Evolutionary conservation across 768 basidiomycete genomes (phyloP).

Genomic region (Panaeolus papilionaceus): DNA sequence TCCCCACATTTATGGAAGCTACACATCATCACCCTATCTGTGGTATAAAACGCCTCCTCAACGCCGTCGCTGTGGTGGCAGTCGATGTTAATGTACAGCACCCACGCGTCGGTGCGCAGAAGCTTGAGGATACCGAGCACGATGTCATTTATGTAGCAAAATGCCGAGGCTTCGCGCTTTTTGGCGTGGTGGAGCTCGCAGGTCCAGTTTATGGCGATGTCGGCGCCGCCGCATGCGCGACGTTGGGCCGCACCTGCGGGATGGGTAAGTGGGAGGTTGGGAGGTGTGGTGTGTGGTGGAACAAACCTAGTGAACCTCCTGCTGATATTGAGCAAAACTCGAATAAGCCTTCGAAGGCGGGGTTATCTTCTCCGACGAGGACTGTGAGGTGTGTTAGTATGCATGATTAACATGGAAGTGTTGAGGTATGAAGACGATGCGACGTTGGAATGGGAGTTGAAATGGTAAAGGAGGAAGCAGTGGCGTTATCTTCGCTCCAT

Average conservation of each 20-base stretch:
- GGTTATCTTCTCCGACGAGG: constrained; percentile 90
- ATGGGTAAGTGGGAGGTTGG: too few relatives aligned
- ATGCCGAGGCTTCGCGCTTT: constrained; percentile 96
- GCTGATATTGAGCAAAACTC: constrained; percentile 98
- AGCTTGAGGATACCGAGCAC: constrained; percentile 94
- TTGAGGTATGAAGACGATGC: neutral
- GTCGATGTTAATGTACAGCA: constrained; percentile 97
- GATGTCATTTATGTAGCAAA: constrained; percentile 99
- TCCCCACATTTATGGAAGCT: constrained; percentile 98
- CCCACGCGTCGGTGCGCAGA: constrained; percentile 82
- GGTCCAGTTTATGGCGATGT: constrained; percentile 98
- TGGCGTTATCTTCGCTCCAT: neutral
- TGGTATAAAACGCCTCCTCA: constrained; percentile 98
- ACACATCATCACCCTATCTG: constrained; percentile 96
- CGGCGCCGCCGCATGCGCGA: constrained; percentile 80
- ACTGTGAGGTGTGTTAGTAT: constrained; percentile 47
- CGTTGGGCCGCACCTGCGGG: constrained; percentile 77
- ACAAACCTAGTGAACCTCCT: constrained; percentile 89
- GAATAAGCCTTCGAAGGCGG: constrained; percentile 94
- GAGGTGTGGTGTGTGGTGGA: neutral
- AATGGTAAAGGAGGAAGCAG: neutral
- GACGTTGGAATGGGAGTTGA: neutral
- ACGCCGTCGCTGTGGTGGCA: constrained; percentile 99
- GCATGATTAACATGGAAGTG: neutral
- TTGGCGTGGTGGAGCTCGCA: constrained; percentile 99